Evolutionary conservation across 805 yeast species (phyloP).

Genomic region (Debaryomyces maramus): DNA sequence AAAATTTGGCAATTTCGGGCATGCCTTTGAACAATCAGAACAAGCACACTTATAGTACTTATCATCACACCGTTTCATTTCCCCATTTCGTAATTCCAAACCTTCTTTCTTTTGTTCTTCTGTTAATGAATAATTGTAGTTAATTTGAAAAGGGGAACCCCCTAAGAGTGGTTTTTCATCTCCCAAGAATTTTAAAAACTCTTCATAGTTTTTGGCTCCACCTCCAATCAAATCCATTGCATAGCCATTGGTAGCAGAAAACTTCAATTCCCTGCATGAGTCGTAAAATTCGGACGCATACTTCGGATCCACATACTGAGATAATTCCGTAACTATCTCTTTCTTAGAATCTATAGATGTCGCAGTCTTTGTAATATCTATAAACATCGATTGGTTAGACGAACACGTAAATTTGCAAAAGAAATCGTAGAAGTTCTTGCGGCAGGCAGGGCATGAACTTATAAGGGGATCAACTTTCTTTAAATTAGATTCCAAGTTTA

Average conservation of each 20-base stretch:
- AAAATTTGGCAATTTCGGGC: slow-evolving; percentile 65
- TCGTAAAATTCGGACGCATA: slow-evolving; percentile 71
- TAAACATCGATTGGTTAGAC: slow-evolving; percentile 73
- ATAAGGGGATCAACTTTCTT: slow-evolving; percentile 42
- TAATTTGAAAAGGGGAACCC: slow-evolving; percentile 94
- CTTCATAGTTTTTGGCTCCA: slow-evolving; percentile 76
- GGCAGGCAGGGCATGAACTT: slow-evolving; percentile 81
- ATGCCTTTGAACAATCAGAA: slow-evolving; percentile 79
- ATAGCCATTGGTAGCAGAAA: slow-evolving; percentile 90
- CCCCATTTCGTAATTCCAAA: slow-evolving; percentile 25
- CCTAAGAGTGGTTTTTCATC: slow-evolving; percentile 93
- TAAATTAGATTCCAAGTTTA: slow-evolving; percentile 52
- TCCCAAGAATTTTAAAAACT: slow-evolving; percentile 84
- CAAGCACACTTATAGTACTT: slow-evolving; percentile 78
- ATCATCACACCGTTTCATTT: slow-evolving; percentile 58
- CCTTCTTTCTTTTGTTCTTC: slow-evolving; percentile 14
- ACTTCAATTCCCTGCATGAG: slow-evolving; percentile 86
- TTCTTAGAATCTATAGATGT: slow-evolving; percentile 49
- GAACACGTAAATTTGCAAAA: slow-evolving; percentile 92
- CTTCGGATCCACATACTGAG: slow-evolving; percentile 55
- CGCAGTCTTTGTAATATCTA: slow-evolving; percentile 60
- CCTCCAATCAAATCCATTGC: slow-evolving; percentile 98
- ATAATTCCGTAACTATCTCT: slow-evolving; percentile 69
- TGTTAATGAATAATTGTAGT: slow-evolving; percentile 53
- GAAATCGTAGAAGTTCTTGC: slow-evolving; percentile 76